phyloP scores from a whole-genome alignment of 345 rosid genomes.

The Barbarea vulgaris region DNA sequence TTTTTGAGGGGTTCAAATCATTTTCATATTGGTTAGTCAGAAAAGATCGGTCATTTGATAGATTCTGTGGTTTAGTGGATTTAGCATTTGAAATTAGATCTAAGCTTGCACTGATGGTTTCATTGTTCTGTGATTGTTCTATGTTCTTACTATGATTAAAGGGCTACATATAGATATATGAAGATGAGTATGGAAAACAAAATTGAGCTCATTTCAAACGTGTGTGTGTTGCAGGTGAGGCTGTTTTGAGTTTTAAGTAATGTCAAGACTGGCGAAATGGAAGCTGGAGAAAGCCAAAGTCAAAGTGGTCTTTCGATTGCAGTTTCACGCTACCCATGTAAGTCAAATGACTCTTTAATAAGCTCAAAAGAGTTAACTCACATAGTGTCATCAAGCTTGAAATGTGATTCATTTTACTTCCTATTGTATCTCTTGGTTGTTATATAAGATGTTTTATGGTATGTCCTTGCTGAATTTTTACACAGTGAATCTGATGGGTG shows the following conservation, averaged over 20 bases:
- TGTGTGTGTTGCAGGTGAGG: slow-evolving; percentile 47
- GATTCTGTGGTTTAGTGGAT: slow-evolving; percentile 30
- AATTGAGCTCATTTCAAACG: slow-evolving; percentile 22
- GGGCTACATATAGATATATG: background rate
- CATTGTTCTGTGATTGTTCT: slow-evolving; percentile 10
- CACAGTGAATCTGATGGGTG: slow-evolving; percentile 19
- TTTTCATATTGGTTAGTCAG: slow-evolving; percentile 24
- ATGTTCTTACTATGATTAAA: background rate
- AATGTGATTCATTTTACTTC: background rate
- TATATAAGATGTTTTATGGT: background rate
- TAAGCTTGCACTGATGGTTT: slow-evolving; percentile 8
- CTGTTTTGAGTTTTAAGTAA: slow-evolving; percentile 46
- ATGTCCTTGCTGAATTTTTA: background rate
- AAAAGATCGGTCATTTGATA: slow-evolving; percentile 20
- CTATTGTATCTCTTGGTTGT: too few species aligned
- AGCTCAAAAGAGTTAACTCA: slow-evolving; percentile 4
- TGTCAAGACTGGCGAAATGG: slow-evolving; percentile 91
- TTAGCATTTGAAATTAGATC: slow-evolving; percentile 23
- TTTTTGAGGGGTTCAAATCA: background rate
- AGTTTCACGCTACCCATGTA: slow-evolving; percentile 97
- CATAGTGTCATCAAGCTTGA: background rate
- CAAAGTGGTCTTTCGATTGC: slow-evolving; percentile 93
- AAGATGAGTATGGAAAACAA: background rate
- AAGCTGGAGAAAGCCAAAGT: slow-evolving; percentile 91
- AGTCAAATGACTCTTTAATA: slow-evolving; percentile 34